Evolutionary conservation across 2,329 filamentous ascomycete genomes (phyloP).

Genomic region (Emergomyces orientalis): DNA sequence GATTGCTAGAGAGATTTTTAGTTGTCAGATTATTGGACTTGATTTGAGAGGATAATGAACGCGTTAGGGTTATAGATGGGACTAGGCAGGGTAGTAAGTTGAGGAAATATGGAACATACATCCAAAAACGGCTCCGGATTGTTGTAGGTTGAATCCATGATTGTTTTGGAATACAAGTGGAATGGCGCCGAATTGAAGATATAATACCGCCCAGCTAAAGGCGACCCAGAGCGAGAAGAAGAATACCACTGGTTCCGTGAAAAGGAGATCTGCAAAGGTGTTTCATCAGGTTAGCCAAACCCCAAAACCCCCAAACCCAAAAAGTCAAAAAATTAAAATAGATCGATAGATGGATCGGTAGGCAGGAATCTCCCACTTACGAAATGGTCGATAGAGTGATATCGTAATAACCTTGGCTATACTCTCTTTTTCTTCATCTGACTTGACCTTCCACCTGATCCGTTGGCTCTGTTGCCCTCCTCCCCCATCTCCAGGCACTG

Average conservation of each 20-base stretch:
- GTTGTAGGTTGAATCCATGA: conserved; percentile 57
- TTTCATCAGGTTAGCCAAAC: neutral
- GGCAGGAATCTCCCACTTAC: conserved; percentile 25
- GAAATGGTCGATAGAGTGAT: conserved; percentile 69
- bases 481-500: conserved; percentile 18
- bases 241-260: conserved; percentile 54
- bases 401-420: conserved; percentile 61
- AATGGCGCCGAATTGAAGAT: conserved; percentile 72
- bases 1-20: conserved; percentile 44
- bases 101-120: conserved; percentile 21
- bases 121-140: conserved; percentile 63
- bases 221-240: conserved; percentile 82
- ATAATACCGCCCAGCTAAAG: conserved; percentile 83
- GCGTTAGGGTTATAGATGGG: neutral
- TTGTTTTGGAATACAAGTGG: conserved; percentile 64
- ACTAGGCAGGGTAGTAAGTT: neutral
- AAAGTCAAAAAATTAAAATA: neutral
- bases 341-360: neutral
- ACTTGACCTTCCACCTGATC: conserved; percentile 69
- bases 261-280: conserved; percentile 40
- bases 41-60: too few species aligned
- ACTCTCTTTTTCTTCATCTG: conserved; percentile 65
- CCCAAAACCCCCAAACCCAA: neutral
- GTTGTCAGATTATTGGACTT: neutral
- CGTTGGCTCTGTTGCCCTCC: conserved; percentile 37